Percentiles rank a stretch among this genome's conserved stretches.
phyloP scores from a whole-genome alignment of 1,139 yeast species.

The Protomyces pachydermus region DNA sequence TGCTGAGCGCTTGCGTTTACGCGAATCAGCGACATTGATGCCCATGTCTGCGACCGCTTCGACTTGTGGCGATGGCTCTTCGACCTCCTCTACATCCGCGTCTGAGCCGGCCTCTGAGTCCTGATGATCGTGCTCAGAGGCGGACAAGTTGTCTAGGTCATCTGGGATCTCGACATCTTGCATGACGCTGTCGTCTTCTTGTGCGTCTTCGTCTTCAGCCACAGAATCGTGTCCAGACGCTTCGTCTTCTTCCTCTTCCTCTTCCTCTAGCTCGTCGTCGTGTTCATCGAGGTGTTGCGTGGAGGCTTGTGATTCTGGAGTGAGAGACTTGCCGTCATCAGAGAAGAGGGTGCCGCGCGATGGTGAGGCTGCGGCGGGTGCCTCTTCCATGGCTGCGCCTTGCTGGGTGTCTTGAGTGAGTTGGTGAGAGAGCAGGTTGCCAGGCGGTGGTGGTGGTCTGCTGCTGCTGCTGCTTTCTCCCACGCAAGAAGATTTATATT shows the following conservation, averaged over 20 bases:
- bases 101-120: not conserved
- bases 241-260: not conserved
- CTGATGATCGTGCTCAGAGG: not conserved
- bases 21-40: not conserved
- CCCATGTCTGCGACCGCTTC: not conserved
- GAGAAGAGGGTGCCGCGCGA: constrained; percentile 11
- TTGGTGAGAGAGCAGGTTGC: too few species aligned
- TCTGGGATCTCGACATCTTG: constrained; percentile 15
- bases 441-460: too few species aligned
- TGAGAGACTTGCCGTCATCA: constrained; percentile 19
- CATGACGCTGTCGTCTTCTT: not conserved
- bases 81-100: not conserved
- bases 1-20: constrained; percentile 9
- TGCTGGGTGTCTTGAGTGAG: too few species aligned
- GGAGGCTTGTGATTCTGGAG: constrained; percentile 26
- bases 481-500: too few species aligned
- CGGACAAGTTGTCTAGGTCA: constrained; percentile 16
- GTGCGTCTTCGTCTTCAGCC: not conserved
- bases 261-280: not conserved
- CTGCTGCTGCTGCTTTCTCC: too few species aligned
- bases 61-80: not conserved
- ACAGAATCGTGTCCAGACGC: not conserved
- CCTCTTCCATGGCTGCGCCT: not conserved
- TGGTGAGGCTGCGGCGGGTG: not conserved
- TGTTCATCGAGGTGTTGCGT: constrained; percentile 8